Evolutionary conservation across 2,329 filamentous ascomycete species (phyloP), one percentile per base, ranked within the genome.

Genomic region (Aspergillus quadrilineatus): DNA sequence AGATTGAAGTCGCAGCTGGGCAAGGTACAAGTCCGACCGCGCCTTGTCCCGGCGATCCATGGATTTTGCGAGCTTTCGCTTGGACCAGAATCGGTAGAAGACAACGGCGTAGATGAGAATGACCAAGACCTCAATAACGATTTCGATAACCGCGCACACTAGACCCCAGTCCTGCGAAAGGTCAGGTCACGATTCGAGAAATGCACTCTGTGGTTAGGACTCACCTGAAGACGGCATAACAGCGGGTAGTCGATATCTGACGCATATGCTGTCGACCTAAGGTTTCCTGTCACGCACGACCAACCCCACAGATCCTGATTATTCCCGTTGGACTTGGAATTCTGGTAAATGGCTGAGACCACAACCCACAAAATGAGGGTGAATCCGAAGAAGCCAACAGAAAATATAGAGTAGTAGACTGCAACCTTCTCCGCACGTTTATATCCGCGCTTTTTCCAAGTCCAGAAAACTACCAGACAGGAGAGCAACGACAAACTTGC

Each of bases 51-150:
- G 91, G 72, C 89, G 81, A 73, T 96, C 89, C 94, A 99, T 99
- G 61, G 92, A 92, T 83, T 97, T 97, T 77, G 89, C 87, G 61
- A 99, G 89, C 73, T 89, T 89, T 73, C 91, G 89, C 84, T 97
- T 99, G 64, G 89, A 92, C 85, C 92, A 96, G 83, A 96, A 95
- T 67, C 94, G 89, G 82, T 96, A 97, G 81, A 97, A 97, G 73
- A 97, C 87, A 70, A 97, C 84, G 69, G 85, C 91, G 82, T 99
- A 99, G 69, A 99, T 90, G 17, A 22, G 37, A 60, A 61, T 51
- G 62, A 44, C 46, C 48, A 53, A 59, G 59, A 30, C 53, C 72
- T 97, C 94, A 67, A 99, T 83, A 60, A 97, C 89, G 64, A 99
- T 83, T 76, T 99, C 94, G 73, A 99, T 97, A 71, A 99, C 89